Percentiles rank a stretch among this genome's conserved stretches.
Conservation (phyloP, 2,329 filamentous ascomycete genomes). For the Pseudocercospora cruenta region DNA sequence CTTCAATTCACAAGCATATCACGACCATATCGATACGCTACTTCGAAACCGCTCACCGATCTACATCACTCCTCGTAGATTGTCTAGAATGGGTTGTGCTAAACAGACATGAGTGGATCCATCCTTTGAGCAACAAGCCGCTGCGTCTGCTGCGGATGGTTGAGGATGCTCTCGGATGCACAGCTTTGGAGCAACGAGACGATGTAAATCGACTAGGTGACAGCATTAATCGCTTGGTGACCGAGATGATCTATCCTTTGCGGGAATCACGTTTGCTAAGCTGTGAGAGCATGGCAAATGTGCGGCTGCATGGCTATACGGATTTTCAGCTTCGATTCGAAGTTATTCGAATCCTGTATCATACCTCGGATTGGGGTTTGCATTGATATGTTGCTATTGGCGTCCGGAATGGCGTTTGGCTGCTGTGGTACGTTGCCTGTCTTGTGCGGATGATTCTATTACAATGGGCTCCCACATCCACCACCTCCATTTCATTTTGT, state of each 20-base stretch:
- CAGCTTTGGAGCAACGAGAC: not conserved
- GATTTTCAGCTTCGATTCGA: constrained; percentile 26
- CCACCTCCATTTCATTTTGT: not conserved
- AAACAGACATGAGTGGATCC: constrained; percentile 16
- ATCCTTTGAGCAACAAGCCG: constrained; percentile 14
- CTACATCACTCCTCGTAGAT: constrained; percentile 20
- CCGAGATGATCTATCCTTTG: constrained; percentile 15
- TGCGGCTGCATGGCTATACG: constrained; percentile 22
- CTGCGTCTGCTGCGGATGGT: constrained; percentile 12
- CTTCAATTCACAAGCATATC: constrained; percentile 13
- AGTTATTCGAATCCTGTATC: constrained; percentile 18
- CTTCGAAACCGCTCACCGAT: constrained; percentile 22
- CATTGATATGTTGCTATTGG: constrained; percentile 3
- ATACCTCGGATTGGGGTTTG: not conserved
- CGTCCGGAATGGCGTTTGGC: not conserved
- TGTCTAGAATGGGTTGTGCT: constrained; percentile 8
- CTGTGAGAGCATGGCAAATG: constrained; percentile 26
- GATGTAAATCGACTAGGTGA: not conserved
- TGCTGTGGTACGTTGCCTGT: not conserved
- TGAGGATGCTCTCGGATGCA: constrained; percentile 3
- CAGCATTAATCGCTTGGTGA: constrained; percentile 11
- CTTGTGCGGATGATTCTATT: not conserved
- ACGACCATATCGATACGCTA: constrained; percentile 22
- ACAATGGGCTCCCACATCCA: not conserved
- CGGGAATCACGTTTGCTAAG: constrained; percentile 9